Conservation (phyloP, 441 rosid species). For the Dalechampia spathulata region DNA sequence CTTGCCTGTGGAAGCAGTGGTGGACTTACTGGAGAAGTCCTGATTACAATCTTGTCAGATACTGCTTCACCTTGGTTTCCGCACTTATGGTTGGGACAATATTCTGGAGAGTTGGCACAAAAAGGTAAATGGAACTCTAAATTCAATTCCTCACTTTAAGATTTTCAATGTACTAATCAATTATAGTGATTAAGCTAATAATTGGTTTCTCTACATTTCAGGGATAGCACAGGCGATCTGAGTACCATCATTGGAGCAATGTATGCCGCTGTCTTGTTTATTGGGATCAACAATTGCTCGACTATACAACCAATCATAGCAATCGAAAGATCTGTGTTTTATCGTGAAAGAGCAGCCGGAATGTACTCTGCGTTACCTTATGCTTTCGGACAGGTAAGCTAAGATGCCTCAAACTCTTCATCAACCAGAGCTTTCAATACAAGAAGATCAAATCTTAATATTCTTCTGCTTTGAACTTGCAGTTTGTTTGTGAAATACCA, state of each 20-base stretch:
- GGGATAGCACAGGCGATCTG: constrained; percentile 19
- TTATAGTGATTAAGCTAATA: no score
- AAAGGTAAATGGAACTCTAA: constrained; percentile 16
- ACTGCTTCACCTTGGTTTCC: constrained; percentile 12
- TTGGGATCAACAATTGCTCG: constrained; percentile 19
- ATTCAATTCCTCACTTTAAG: not conserved
- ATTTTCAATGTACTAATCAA: not conserved
- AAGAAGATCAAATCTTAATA: no score
- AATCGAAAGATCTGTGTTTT: constrained; percentile 23
- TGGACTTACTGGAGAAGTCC: constrained; percentile 30
- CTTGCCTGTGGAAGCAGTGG: constrained; percentile 52
- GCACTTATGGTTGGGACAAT: constrained; percentile 23
- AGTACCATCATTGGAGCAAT: constrained; percentile 70
- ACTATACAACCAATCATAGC: constrained; percentile 21
- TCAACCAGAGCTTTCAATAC: no score
- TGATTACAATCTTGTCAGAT: constrained; percentile 22
- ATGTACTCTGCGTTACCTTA: constrained; percentile 92
- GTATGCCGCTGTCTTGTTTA: constrained; percentile 21
- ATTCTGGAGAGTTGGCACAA: constrained; percentile 24
- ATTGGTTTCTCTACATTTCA: not conserved
- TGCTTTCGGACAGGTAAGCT: constrained; percentile 68
- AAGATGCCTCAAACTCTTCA: no score
- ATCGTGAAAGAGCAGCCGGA: constrained; percentile 25
- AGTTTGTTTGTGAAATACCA: constrained; percentile 73
- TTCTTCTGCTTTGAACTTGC: constrained; percentile 3